Evolutionary conservation across 345 rosid species (phyloP).

Genomic region (Salix viminalis): DNA sequence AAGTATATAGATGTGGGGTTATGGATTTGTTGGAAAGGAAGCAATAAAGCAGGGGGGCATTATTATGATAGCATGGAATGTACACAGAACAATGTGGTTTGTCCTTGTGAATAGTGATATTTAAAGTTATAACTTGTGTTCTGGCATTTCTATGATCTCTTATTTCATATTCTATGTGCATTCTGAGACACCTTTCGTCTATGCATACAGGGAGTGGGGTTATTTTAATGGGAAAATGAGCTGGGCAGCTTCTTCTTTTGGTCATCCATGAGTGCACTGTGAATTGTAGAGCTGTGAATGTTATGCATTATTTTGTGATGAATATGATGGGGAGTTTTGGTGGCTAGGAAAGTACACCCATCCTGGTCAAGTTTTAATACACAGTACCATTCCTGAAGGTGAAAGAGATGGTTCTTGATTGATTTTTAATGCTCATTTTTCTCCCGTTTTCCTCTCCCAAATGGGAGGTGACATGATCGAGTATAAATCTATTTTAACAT

Average conservation of each 20-base stretch:
- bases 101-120: not conserved
- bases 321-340: not conserved
- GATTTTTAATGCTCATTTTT: not conserved
- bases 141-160: not conserved
- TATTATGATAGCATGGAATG: not conserved
- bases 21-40: not conserved
- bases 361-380: not conserved
- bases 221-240: too few species aligned
- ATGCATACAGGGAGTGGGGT: not conserved
- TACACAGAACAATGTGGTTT: slow-evolving; percentile 6
- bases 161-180: not conserved
- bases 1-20: not conserved
- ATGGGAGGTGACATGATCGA: not conserved
- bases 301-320: not conserved
- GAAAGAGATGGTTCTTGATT: not conserved
- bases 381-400: not conserved
- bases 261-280: not conserved
- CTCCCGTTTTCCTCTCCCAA: not conserved
- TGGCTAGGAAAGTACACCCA: not conserved
- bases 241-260: not conserved
- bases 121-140: not conserved
- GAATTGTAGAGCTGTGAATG: not conserved
- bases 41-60: slow-evolving; percentile 5
- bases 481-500: not conserved
- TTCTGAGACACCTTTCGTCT: not conserved